A percentile compares a stretch with the other conserved stretches of the same genome.
These are phyloP conservation scores for Suillus lakei DNA, from an alignment of 768 basidiomycete species.

Conservation along the genomic window DNA sequence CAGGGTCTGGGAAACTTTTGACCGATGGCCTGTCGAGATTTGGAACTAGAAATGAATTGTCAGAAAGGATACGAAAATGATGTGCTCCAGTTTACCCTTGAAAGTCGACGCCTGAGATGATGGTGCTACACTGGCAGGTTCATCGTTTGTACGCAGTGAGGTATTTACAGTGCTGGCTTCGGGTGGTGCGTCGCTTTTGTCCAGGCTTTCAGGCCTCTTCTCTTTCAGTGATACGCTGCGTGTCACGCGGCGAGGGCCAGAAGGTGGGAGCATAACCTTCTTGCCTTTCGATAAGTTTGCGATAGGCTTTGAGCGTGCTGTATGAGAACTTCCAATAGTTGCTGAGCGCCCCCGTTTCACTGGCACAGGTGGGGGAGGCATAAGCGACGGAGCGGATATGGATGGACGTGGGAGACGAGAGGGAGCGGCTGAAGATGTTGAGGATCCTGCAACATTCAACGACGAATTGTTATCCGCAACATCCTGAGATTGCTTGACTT, in stretches of 20 bases:
- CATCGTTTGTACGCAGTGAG: background rate
- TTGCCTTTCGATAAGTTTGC: slow-evolving; percentile 10
- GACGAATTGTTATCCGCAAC: background rate
- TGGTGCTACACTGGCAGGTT: background rate
- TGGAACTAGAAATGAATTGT: slow-evolving; percentile 7
- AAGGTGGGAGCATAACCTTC: slow-evolving; percentile 5
- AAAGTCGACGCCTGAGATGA: background rate
- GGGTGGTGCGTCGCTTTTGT: background rate
- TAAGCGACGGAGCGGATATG: slow-evolving; percentile 5
- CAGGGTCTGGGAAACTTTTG: slow-evolving; percentile 16
- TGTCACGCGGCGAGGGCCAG: slow-evolving; percentile 27
- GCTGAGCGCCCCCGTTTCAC: background rate
- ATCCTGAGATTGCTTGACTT: background rate
- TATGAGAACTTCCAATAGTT: background rate
- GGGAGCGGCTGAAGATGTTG: slow-evolving; percentile 1
- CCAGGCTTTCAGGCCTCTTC: slow-evolving; percentile 12
- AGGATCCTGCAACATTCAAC: slow-evolving; percentile 6
- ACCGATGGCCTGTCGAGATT: slow-evolving; percentile 16
- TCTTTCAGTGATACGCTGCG: slow-evolving; percentile 34
- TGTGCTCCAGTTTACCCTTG: background rate
- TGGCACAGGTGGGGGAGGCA: slow-evolving; percentile 9
- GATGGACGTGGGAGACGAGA: slow-evolving; percentile 9
- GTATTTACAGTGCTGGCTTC: background rate
- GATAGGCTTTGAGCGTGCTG: slow-evolving; percentile 4
- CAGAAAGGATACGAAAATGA: background rate